A percentile compares a stretch with the other conserved stretches of the same genome.
These are phyloP conservation scores for Clavispora carvajalis DNA, from an alignment of 805 yeast species.

Conservation along the genomic window DNA sequence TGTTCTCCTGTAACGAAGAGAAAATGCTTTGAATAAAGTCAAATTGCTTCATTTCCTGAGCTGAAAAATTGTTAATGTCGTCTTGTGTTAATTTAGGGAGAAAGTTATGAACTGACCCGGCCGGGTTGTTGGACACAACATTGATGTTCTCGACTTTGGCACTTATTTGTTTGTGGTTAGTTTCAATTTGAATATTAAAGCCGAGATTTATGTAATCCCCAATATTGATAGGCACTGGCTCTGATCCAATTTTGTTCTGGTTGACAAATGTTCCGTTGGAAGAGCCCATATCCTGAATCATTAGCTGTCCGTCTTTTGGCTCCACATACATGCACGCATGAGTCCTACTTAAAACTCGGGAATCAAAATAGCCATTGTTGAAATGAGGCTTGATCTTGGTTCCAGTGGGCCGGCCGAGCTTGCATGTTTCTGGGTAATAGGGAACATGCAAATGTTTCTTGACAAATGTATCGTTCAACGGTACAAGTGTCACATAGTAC, in stretches of 20 bases:
- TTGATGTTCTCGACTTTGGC: constrained; percentile 75
- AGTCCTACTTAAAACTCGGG: constrained; percentile 85
- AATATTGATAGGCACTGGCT: constrained; percentile 57
- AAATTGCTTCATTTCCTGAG: constrained; percentile 30
- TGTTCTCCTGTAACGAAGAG: constrained; percentile 7
- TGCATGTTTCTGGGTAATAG: constrained; percentile 71
- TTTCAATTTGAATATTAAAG: constrained; percentile 69
- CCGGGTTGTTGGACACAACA: constrained; percentile 38
- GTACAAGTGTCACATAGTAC: constrained; percentile 64
- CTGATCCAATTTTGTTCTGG: constrained; percentile 59
- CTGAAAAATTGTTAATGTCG: constrained; percentile 15
- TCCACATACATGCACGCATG: constrained; percentile 90
- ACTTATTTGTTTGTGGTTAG: constrained; percentile 79
- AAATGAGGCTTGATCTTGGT: constrained; percentile 53
- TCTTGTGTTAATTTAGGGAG: constrained; percentile 11
- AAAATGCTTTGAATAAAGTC: constrained; percentile 32
- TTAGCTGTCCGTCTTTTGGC: constrained; percentile 55
- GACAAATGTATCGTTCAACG: constrained; percentile 79
- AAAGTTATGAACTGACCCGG: constrained; percentile 9
- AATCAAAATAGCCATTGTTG: constrained; percentile 90
- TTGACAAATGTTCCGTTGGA: constrained; percentile 95
- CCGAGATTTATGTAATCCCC: constrained; percentile 93
- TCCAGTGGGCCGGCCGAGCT: constrained; percentile 86
- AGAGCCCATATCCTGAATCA: constrained; percentile 79
- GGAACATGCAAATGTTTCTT: constrained; percentile 78